Evolutionary conservation across 2,329 filamentous ascomycete species (phyloP).

Genomic region (Fusarium transvaalense): DNA sequence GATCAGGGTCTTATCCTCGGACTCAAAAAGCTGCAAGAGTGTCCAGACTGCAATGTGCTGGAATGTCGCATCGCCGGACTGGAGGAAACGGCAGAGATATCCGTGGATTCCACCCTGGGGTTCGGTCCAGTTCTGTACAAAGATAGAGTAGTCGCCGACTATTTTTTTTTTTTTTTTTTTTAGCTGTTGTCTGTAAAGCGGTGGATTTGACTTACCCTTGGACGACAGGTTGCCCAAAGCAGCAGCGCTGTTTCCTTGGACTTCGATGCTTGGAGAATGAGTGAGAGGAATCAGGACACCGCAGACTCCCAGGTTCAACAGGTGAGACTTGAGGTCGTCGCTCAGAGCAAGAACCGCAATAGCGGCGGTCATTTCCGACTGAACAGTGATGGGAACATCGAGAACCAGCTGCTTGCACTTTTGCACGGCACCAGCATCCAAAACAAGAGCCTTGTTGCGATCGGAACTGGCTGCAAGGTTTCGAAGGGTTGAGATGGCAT

Average conservation of each 20-base stretch:
- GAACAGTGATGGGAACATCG: constrained; percentile 91
- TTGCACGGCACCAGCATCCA: constrained; percentile 95
- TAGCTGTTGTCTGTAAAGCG: constrained; percentile 1
- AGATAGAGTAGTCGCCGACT: constrained; percentile 98
- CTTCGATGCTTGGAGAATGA: constrained; percentile 94
- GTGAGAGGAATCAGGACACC: constrained; percentile 96
- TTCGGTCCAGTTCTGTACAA: constrained; percentile 92
- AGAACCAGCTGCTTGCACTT: constrained; percentile 98
- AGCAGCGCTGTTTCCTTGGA: constrained; percentile 97
- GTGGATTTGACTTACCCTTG: constrained; percentile 75
- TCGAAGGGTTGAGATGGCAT: constrained; percentile 95
- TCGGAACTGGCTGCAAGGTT: constrained; percentile 98
- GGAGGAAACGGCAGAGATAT: constrained; percentile 92
- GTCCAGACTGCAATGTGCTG: constrained; percentile 99
- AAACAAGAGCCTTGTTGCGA: constrained; percentile 95
- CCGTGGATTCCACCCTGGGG: constrained; percentile 95
- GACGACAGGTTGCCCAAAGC: constrained; percentile 95
- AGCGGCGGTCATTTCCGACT: constrained; percentile 99
- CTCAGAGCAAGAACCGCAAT: constrained; percentile 96
- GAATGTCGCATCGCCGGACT: constrained; percentile 95
- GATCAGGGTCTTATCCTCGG: constrained; percentile 90
- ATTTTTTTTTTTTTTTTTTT: constrained; percentile 30
- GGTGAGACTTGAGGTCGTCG: constrained; percentile 92
- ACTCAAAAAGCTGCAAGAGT: constrained; percentile 92
- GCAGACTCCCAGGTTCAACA: constrained; percentile 93